Percentiles rank a stretch among this genome's conserved stretches.
These are phyloP conservation scores for Papiliotrema laurentii DNA, from an alignment of 1,284 basidiomycete genomes.

Conservation along the genomic window DNA sequence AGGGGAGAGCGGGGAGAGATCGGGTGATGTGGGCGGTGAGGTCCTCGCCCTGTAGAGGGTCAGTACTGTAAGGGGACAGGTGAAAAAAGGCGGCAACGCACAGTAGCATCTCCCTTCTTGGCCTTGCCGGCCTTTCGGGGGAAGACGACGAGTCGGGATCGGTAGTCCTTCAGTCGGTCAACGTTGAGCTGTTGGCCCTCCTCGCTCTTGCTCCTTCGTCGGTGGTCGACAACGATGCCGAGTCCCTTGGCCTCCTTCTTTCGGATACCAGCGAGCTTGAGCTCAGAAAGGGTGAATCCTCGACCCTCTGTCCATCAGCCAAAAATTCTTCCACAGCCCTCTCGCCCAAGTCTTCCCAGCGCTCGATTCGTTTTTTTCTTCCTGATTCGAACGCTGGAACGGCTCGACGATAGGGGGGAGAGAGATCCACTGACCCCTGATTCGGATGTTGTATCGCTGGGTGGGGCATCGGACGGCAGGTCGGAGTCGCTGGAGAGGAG, in stretches of 20 bases:
- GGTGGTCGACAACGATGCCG: slow-evolving; percentile 95
- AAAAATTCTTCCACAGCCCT: not conserved
- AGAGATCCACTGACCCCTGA: slow-evolving; percentile 59
- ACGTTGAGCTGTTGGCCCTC: slow-evolving; percentile 96
- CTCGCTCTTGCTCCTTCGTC: slow-evolving; percentile 94
- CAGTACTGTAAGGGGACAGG: not conserved
- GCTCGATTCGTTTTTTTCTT: not conserved
- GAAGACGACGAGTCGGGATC: slow-evolving; percentile 73
- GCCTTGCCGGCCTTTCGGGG: slow-evolving; percentile 93
- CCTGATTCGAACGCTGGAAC: no score
- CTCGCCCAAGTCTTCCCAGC: not conserved
- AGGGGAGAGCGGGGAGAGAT: slow-evolving; percentile 63
- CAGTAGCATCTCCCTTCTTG: slow-evolving; percentile 89
- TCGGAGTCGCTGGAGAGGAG: slow-evolving; percentile 86
- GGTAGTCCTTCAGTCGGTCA: slow-evolving; percentile 92
- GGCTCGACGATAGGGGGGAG: no score
- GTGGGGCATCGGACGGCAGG: slow-evolving; percentile 97
- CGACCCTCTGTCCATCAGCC: slow-evolving; percentile 64
- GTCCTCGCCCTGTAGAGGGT: slow-evolving; percentile 65
- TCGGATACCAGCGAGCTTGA: slow-evolving; percentile 94
- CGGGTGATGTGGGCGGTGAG: slow-evolving; percentile 77
- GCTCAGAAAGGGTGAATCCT: slow-evolving; percentile 91
- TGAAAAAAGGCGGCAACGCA: slow-evolving; percentile 49
- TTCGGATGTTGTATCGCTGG: slow-evolving; percentile 96
- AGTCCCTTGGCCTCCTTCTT: slow-evolving; percentile 90